These are phyloP conservation scores for Veloboletus limbatus DNA, from an alignment of 1,284 basidiomycete genomes.

Conservation along the genomic window DNA sequence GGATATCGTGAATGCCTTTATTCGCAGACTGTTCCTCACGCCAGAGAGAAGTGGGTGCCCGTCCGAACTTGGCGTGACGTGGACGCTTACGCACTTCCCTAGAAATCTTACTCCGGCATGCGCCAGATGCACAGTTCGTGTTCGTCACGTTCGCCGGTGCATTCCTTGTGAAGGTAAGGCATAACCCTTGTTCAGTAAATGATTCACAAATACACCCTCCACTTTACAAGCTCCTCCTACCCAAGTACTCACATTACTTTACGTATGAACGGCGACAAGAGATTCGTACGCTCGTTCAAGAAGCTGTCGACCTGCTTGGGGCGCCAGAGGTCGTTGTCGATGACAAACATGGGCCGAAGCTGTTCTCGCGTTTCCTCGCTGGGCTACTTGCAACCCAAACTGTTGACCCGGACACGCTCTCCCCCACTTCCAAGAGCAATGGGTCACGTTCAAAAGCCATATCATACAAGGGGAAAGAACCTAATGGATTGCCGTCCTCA, in stretches of 20 bases:
- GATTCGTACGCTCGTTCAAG: conserved; percentile 59
- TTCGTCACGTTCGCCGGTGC: conserved; percentile 84
- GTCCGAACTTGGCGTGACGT: neutral
- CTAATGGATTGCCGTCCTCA: conserved; percentile 8
- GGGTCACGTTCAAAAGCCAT: conserved; percentile 14
- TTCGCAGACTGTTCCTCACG: conserved; percentile 54
- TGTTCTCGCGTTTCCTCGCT: conserved; percentile 72
- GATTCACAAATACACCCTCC: neutral
- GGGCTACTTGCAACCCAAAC: conserved; percentile 60
- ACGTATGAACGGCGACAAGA: conserved; percentile 53
- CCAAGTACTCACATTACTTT: conserved; percentile 62
- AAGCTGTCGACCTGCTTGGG: conserved; percentile 61
- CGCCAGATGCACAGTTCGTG: conserved; percentile 79
- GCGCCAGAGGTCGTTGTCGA: conserved; percentile 69
- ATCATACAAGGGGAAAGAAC: conserved; percentile 13
- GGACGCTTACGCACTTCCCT: conserved; percentile 7
- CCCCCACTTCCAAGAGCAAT: conserved; percentile 19
- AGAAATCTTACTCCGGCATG: conserved; percentile 68
- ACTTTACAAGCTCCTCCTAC: conserved; percentile 60
- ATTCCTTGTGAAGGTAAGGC: conserved; percentile 69
- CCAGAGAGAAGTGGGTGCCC: conserved; percentile 50
- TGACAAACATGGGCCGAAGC: conserved; percentile 70
- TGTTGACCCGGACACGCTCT: conserved; percentile 41
- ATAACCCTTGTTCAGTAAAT: neutral
- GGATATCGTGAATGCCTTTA: conserved; percentile 63